phyloP scores from a whole-genome alignment of 148 eudicot species.

The Persicaria maculosa region DNA sequence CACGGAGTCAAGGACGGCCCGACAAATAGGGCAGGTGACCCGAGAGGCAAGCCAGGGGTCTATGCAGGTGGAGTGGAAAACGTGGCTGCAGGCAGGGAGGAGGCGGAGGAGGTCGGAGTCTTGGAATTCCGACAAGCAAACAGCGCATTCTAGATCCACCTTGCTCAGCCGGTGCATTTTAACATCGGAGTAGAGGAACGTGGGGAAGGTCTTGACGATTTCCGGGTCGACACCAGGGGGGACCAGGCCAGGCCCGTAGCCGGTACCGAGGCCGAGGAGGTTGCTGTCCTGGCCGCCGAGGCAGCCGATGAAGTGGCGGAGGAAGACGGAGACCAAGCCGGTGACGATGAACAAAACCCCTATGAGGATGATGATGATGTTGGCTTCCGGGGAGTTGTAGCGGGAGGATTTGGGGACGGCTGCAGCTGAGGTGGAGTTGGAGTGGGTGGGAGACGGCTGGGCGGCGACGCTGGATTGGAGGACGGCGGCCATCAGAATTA shows the following conservation, averaged over 20 bases:
- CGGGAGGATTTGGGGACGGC: neutral
- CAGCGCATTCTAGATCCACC: slow-evolving; percentile 44
- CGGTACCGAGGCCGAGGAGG: slow-evolving; percentile 2
- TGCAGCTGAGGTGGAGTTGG: neutral
- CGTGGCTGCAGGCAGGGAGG: slow-evolving; percentile 52
- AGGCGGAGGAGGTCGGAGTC: slow-evolving; percentile 44
- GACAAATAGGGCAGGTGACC: slow-evolving; percentile 51
- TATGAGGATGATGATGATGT: slow-evolving; percentile 25
- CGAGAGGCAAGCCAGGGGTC: slow-evolving; percentile 38
- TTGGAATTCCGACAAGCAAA: slow-evolving; percentile 47
- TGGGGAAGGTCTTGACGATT: slow-evolving; percentile 34
- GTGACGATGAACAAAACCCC: slow-evolving; percentile 24
- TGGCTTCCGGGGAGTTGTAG: slow-evolving; percentile 14
- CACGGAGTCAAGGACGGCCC: slow-evolving; percentile 21
- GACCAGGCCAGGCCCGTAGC: slow-evolving; percentile 13
- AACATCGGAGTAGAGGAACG: slow-evolving; percentile 46
- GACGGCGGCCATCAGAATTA: neutral
- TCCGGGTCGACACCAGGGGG: slow-evolving; percentile 28
- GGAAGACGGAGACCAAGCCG: slow-evolving; percentile 29
- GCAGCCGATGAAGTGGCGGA: slow-evolving; percentile 27
- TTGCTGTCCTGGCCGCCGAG: slow-evolving; percentile 23
- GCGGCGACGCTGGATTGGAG: slow-evolving; percentile 6
- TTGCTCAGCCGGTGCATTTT: slow-evolving; percentile 35
- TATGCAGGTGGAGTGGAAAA: slow-evolving; percentile 45
- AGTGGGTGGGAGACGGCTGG: neutral